Evolutionary conservation across 495 filamentous ascomycete species (phyloP).

Genomic region (Penicillium canescens): DNA sequence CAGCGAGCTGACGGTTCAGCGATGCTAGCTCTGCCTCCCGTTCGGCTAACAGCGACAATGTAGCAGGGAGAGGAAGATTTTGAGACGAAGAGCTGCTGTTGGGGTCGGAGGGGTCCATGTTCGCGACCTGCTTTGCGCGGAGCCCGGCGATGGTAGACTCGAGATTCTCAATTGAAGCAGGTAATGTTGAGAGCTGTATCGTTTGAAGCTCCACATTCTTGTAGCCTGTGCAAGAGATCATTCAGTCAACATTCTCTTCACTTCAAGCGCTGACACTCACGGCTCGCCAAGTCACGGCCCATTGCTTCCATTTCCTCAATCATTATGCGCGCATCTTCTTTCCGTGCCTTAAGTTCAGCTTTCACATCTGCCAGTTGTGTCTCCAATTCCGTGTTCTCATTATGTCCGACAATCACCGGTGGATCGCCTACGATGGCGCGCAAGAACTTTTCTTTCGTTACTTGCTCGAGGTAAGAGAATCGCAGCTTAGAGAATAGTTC

Average conservation of each 20-base stretch:
- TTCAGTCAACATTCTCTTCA: background rate
- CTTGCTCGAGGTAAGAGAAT: slow-evolving; percentile 80
- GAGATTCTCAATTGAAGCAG: slow-evolving; percentile 60
- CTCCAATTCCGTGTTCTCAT: slow-evolving; percentile 83
- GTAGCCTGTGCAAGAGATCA: slow-evolving; percentile 45
- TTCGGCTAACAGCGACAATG: slow-evolving; percentile 46
- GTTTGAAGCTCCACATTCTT: slow-evolving; percentile 65
- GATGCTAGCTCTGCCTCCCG: slow-evolving; percentile 61
- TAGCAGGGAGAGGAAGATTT: slow-evolving; percentile 42
- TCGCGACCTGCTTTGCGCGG: slow-evolving; percentile 43
- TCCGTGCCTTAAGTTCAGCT: slow-evolving; percentile 70
- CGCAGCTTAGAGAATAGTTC: slow-evolving; percentile 95
- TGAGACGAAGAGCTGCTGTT: slow-evolving; percentile 32
- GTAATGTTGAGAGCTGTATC: slow-evolving; percentile 57
- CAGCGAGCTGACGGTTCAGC: slow-evolving; percentile 67
- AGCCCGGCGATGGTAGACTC: slow-evolving; percentile 59
- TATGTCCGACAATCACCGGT: slow-evolving; percentile 75
- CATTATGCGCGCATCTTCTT: slow-evolving; percentile 74
- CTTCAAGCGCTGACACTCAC: slow-evolving; percentile 25
- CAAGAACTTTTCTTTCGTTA: slow-evolving; percentile 92
- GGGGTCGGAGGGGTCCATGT: slow-evolving; percentile 33
- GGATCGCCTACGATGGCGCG: slow-evolving; percentile 93
- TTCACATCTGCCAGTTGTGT: slow-evolving; percentile 69
- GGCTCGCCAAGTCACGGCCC: slow-evolving; percentile 57
- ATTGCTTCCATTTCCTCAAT: slow-evolving; percentile 69